Evolutionary conservation across 2,329 filamentous ascomycete species (phyloP), one percentile per base, ranked within the genome.

Genomic region (Orbilia javanica): DNA sequence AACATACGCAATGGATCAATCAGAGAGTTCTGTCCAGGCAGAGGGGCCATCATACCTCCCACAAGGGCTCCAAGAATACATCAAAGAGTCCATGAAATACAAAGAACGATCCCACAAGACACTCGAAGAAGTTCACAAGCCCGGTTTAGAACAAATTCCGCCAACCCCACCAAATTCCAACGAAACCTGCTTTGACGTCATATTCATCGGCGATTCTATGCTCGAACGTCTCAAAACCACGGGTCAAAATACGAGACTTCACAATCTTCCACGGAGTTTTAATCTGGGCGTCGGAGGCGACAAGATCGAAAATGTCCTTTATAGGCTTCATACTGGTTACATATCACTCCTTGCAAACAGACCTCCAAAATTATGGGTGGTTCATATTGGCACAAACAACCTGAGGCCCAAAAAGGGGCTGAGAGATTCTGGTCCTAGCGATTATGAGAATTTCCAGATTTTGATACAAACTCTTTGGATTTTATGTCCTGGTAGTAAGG

Each of bases 251-350:
- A 39, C 67, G 4, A 78, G 52, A 20, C 68, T 81, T 34, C 44
- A 80, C 15, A 44, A 78, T 5, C 79, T 80, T 57, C 80, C 81
- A 1, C 69, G 73, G 10, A 77, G 80, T 11, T 73, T 81, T 8
- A 81, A 82, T 44, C 80, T 80, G 5, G 80, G 80, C n/a, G 81
- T 81, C 20, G 81, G 81, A 8, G 81, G 81, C 8, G 81, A 82
- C 15, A 81, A 80, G 53, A 79, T 80, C 13, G 73, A 81, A 48
- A 81, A 82, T 18, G 69, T 82, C 0, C 68, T 82, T 5, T 81
- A 79, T 44, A 69, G 81, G 4, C 66, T 81, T 8, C 44, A 70
- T 5, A 11, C 71, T 1, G 79, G 80, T 1, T 77, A 80, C 25
- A 44, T 50, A 0, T n/a, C 7, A 0, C 64, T 53, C 5, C 66